phyloP scores from a whole-genome alignment of 2,329 filamentous ascomycete species.

The Apiospora pterosperma region DNA sequence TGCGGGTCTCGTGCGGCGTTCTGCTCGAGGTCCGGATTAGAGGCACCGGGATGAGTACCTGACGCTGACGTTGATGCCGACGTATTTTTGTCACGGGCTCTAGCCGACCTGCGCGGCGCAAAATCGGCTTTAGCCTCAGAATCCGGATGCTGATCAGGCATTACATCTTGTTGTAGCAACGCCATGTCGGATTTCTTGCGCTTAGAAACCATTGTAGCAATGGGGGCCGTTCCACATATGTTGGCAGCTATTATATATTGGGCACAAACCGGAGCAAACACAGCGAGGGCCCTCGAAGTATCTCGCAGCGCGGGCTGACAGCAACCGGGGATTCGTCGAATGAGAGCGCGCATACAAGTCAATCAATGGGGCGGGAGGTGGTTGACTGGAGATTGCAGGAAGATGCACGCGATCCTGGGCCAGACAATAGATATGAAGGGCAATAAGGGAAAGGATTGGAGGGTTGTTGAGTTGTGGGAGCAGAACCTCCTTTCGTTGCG shows the following conservation, averaged over 20 bases:
- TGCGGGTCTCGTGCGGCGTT: background rate
- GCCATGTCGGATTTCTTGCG: conserved; percentile 30
- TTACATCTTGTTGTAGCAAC: conserved; percentile 10
- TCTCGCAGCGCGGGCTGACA: conserved; percentile 8
- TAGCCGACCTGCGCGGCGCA: conserved; percentile 8
- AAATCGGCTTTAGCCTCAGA: background rate
- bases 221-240: background rate
- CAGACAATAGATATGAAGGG: background rate
- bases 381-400: background rate
- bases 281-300: conserved; percentile 7
- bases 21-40: background rate
- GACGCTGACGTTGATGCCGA: background rate
- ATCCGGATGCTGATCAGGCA: conserved; percentile 1
- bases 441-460: background rate
- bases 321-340: conserved; percentile 16
- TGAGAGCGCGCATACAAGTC: conserved; percentile 16
- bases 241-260: conserved; percentile 12
- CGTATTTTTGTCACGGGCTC: background rate
- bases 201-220: conserved; percentile 31
- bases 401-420: background rate
- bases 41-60: background rate
- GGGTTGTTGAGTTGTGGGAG: background rate
- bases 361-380: conserved; percentile 1
- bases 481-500: background rate
- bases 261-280: conserved; percentile 12